Percentiles rank a stretch among this genome's conserved stretches.
Conservation (phyloP, 306 rosid genomes). For the Argentina anserina region DNA sequence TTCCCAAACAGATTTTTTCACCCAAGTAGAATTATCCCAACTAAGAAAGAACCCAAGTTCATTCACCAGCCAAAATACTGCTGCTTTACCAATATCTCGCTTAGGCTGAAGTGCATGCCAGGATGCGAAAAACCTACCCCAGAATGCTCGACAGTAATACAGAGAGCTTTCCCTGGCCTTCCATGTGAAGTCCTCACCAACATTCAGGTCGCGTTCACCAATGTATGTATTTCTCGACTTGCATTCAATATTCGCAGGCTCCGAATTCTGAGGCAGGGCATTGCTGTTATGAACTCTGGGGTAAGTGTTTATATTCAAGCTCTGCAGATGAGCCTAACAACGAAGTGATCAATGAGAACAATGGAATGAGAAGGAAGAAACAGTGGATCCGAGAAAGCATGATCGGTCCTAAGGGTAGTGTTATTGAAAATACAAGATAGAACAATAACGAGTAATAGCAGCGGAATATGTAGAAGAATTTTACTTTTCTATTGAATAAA, state of each 20-base stretch:
- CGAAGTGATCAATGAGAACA: neutral
- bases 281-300: slow-evolving; percentile 2
- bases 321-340: neutral
- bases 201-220: neutral
- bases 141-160: slow-evolving; percentile 10
- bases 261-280: slow-evolving; percentile 11
- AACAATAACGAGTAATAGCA: too few relatives aligned
- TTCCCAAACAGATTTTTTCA: slow-evolving; percentile 9
- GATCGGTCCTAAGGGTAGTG: neutral
- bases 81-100: neutral
- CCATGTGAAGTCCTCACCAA: slow-evolving; percentile 6
- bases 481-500: too few relatives aligned
- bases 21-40: slow-evolving; percentile 26
- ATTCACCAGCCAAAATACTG: slow-evolving; percentile 26
- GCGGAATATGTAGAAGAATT: too few relatives aligned
- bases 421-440: too few relatives aligned
- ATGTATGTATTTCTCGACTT: neutral
- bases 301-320: neutral
- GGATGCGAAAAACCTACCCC: slow-evolving; percentile 8
- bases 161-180: neutral
- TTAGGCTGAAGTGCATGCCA: slow-evolving; percentile 24
- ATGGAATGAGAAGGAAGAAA: neutral
- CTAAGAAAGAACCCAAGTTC: slow-evolving; percentile 21
- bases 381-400: neutral
- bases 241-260: neutral